phyloP scores from a whole-genome alignment of 108 stramenopile species.

The Cyclotella kingstonii region DNA sequence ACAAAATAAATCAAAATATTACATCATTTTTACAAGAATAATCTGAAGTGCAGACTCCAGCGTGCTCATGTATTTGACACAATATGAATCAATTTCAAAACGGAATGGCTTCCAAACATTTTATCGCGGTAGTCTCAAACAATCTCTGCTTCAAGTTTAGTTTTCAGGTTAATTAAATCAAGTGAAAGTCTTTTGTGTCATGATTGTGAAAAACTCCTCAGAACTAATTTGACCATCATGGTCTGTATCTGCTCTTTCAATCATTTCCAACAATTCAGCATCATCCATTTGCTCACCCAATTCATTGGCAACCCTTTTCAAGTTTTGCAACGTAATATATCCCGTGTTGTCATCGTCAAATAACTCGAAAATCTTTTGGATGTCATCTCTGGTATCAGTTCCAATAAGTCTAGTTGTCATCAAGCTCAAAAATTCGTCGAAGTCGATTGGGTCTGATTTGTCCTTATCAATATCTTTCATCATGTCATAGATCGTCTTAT shows the following conservation, averaged over 20 bases:
- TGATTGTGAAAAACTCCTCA: slow-evolving; percentile 91
- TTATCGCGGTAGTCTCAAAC: too few relatives aligned
- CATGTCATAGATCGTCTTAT: slow-evolving; percentile 89
- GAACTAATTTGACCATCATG: slow-evolving; percentile 83
- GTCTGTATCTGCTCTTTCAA: slow-evolving; percentile 89
- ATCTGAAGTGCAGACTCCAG: too few relatives aligned
- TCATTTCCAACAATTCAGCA: slow-evolving; percentile 99
- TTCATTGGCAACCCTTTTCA: slow-evolving; percentile 94
- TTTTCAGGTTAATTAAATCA: slow-evolving; percentile 4
- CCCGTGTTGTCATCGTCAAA: slow-evolving; percentile 97
- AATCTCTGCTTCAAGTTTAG: not conserved
- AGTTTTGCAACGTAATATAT: slow-evolving; percentile 90
- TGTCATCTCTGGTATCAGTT: slow-evolving; percentile 45
- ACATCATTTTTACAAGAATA: too few relatives aligned
- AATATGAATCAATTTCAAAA: too few relatives aligned
- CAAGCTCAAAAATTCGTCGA: slow-evolving; percentile 88
- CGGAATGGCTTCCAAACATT: too few relatives aligned
- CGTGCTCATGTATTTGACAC: too few relatives aligned
- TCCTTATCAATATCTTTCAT: slow-evolving; percentile 83
- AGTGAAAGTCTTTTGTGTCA: slow-evolving; percentile 77
- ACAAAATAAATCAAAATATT: too few relatives aligned
- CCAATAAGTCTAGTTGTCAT: slow-evolving; percentile 78
- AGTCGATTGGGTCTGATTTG: slow-evolving; percentile 50
- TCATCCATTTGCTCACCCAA: slow-evolving; percentile 97
- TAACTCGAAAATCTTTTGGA: slow-evolving; percentile 93